A percentile compares a stretch with the other conserved stretches of the same genome.
Conservation (phyloP, 1,139 yeast species). For the Magnusiomyces suaveolens region DNA sequence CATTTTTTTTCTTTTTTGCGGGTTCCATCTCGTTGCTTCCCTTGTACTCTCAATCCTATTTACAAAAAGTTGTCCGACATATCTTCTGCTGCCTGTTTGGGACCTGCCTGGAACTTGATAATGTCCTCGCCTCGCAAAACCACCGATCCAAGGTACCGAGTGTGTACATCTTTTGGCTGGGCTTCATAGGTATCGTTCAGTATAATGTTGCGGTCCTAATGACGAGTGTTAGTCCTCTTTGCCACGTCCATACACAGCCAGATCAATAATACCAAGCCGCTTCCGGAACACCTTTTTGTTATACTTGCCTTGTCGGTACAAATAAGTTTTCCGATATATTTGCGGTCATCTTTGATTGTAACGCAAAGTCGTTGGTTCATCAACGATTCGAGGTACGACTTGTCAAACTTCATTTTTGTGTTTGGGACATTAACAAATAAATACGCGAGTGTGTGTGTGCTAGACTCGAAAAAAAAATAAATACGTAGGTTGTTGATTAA, state of each 20-base stretch:
- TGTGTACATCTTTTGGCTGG: neutral
- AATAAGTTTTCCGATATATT: neutral
- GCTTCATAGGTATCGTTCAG: neutral
- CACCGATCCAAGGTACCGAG: neutral
- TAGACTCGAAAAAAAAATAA: neutral
- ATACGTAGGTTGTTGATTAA: neutral
- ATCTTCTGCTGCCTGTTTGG: neutral
- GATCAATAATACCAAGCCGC: neutral
- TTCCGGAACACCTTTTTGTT: neutral
- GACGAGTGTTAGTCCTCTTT: neutral
- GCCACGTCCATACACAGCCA: neutral
- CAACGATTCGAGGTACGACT: neutral
- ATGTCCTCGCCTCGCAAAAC: conserved; percentile 1
- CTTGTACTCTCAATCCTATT: too few relatives aligned
- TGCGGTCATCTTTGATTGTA: neutral
- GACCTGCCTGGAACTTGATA: neutral
- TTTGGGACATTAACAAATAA: too few relatives aligned
- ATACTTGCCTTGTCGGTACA: conserved; percentile 4
- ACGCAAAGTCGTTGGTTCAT: neutral
- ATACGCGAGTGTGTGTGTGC: too few relatives aligned
- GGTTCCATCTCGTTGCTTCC: too few relatives aligned
- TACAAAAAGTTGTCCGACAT: neutral
- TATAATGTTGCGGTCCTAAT: conserved; percentile 3
- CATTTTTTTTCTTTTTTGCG: too few relatives aligned
- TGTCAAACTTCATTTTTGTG: neutral